Evolutionary conservation across 495 filamentous ascomycete genomes (phyloP).

Genomic region (Thermothielavioides terrestris): DNA sequence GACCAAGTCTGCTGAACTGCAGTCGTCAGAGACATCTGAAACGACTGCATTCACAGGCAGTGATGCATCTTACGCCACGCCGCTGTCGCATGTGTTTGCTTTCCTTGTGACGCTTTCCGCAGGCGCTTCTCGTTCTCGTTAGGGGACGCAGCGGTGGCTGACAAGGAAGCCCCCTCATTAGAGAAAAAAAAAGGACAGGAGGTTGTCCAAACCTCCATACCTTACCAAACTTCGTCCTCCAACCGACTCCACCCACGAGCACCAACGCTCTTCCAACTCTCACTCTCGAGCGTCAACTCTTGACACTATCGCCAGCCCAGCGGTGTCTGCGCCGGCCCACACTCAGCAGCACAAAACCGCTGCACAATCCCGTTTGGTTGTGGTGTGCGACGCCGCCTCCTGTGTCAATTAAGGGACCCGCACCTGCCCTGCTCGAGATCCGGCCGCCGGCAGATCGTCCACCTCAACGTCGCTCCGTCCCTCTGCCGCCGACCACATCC

Average conservation of each 20-base stretch:
- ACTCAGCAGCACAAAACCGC: constrained; percentile 4
- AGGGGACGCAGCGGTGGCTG: constrained; percentile 12
- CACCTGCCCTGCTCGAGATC: not conserved
- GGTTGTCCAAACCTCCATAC: constrained; percentile 28
- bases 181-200: constrained; percentile 27
- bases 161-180: constrained; percentile 19
- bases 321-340: constrained; percentile 10
- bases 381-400: too few relatives aligned
- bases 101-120: not conserved
- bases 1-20: not conserved
- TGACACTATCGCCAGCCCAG: constrained; percentile 16
- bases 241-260: constrained; percentile 21
- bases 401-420: constrained; percentile 9
- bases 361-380: constrained; percentile 9
- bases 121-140: constrained; percentile 7
- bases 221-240: constrained; percentile 21
- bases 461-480: not conserved
- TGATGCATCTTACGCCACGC: not conserved
- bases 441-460: not conserved
- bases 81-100: not conserved
- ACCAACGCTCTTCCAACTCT: constrained; percentile 35
- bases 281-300: constrained; percentile 26
- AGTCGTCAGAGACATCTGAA: not conserved
- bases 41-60: too few relatives aligned
- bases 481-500: not conserved